Evolutionary conservation across 2,329 filamentous ascomycete genomes (phyloP).

Genomic region (Aspergillus bombycis): DNA sequence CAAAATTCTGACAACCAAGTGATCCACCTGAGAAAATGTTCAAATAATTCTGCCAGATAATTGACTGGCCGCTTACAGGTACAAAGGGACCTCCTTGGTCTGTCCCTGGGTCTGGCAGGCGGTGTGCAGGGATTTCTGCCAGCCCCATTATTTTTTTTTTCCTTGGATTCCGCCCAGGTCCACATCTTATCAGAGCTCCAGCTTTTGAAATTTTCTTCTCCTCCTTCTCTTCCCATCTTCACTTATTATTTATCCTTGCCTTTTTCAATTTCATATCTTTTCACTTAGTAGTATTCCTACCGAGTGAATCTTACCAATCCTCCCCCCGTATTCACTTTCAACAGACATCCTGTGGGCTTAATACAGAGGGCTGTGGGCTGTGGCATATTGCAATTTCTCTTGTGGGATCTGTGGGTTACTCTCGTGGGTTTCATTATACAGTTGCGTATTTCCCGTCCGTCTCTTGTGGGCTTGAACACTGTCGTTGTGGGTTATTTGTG

Average conservation of each 20-base stretch:
- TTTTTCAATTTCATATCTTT: constrained; percentile 18
- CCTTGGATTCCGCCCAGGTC: constrained; percentile 11
- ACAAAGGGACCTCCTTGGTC: neutral
- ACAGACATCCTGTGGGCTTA: constrained; percentile 42
- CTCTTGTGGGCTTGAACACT: constrained; percentile 49
- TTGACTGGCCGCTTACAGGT: neutral
- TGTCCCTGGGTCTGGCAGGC: constrained; percentile 23
- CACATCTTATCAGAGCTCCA: constrained; percentile 33
- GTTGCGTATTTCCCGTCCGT: constrained; percentile 46
- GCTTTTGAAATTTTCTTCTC: constrained; percentile 27
- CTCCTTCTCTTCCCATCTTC: constrained; percentile 17
- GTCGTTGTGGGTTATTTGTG: constrained; percentile 47
- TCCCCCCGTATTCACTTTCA: constrained; percentile 29
- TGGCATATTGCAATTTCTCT: constrained; percentile 44
- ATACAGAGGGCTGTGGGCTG: constrained; percentile 49
- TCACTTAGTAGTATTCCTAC: constrained; percentile 21
- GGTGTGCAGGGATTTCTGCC: constrained; percentile 35
- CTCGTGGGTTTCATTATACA: constrained; percentile 46
- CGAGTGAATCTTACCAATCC: constrained; percentile 11
- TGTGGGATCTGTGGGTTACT: constrained; percentile 45
- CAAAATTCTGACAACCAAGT: too few species aligned
- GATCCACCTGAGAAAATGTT: too few species aligned
- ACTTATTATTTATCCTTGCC: constrained; percentile 8
- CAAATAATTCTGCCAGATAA: neutral
- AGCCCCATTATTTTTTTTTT: constrained; percentile 34